These are phyloP conservation scores for Malassezia yamatoensis DNA, from an alignment of 1,284 basidiomycete species.

Conservation along the genomic window DNA sequence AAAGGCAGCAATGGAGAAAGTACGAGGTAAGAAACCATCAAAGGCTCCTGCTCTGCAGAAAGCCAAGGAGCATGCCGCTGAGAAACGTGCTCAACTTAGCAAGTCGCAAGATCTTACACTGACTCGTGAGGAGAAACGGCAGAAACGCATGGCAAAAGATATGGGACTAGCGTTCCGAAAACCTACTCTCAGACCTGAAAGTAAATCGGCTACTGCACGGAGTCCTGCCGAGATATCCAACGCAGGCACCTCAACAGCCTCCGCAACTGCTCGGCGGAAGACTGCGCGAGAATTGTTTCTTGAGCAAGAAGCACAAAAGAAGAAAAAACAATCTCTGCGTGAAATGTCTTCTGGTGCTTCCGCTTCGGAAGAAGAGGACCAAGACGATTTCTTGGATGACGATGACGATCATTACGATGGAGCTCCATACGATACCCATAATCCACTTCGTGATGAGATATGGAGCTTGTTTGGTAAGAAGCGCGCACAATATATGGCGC, in stretches of 20 bases:
- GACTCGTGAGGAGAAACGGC: constrained; percentile 18
- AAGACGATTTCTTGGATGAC: constrained; percentile 18
- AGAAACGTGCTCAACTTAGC: constrained; percentile 6
- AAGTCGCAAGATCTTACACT: not conserved
- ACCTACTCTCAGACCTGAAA: not conserved
- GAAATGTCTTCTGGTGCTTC: constrained; percentile 19
- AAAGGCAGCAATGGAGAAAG: constrained; percentile 4
- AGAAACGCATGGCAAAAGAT: constrained; percentile 14
- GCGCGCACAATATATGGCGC: constrained; percentile 27
- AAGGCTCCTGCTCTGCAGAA: constrained; percentile 9
- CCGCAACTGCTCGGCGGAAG: not conserved
- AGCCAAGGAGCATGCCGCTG: constrained; percentile 4
- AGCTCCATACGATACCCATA: constrained; percentile 15
- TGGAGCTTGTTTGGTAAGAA: constrained; percentile 41
- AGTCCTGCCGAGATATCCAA: not conserved
- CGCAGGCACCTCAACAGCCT: not conserved
- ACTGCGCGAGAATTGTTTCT: constrained; percentile 12
- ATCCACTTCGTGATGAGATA: constrained; percentile 29
- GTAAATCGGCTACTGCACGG: not conserved
- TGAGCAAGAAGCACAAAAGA: constrained; percentile 7
- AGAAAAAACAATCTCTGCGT: not conserved
- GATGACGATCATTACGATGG: too few relatives aligned
- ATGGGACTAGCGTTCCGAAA: constrained; percentile 11
- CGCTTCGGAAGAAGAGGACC: constrained; percentile 15
- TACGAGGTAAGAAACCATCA: not conserved